phyloP scores from a whole-genome alignment of 225 moss, liverwort and hornwort species.

The Sphagnum tenellum region DNA sequence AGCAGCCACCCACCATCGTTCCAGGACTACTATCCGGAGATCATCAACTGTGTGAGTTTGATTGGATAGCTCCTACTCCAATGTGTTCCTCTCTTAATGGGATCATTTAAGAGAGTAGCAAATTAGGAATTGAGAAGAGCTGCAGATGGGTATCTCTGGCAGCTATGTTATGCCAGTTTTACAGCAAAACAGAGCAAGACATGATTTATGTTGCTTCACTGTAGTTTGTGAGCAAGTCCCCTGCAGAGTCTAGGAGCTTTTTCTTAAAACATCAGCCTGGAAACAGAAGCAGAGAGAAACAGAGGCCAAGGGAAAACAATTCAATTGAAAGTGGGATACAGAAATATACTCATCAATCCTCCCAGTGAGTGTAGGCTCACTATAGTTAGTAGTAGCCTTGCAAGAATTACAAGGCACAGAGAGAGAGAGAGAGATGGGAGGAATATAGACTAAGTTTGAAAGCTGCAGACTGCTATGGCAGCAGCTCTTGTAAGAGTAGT shows the following conservation, averaged over 20 bases:
- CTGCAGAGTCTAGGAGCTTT: background rate
- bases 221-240: background rate
- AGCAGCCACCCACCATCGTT: background rate
- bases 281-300: constrained; percentile 1
- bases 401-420: background rate
- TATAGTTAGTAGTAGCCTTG: background rate
- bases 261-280: background rate
- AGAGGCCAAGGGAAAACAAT: background rate
- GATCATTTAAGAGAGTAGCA: background rate
- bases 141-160: background rate
- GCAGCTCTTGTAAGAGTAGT: constrained; percentile 9
- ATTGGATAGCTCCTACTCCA: constrained; percentile 1
- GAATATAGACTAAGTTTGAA: constrained; percentile 2
- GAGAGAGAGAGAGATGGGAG: background rate
- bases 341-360: background rate
- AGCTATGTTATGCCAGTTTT: background rate
- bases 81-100: too few species aligned
- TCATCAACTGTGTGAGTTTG: constrained; percentile 14
- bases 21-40: constrained; percentile 18
- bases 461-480: constrained; percentile 1
- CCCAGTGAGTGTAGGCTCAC: constrained; percentile 1
- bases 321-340: background rate
- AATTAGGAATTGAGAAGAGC: constrained; percentile 6
- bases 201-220: constrained; percentile 1
- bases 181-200: constrained; percentile 3